Base-by-base conservation (phyloP, 768 basidiomycete genomes). In the Austroboletus festivus region DNA sequence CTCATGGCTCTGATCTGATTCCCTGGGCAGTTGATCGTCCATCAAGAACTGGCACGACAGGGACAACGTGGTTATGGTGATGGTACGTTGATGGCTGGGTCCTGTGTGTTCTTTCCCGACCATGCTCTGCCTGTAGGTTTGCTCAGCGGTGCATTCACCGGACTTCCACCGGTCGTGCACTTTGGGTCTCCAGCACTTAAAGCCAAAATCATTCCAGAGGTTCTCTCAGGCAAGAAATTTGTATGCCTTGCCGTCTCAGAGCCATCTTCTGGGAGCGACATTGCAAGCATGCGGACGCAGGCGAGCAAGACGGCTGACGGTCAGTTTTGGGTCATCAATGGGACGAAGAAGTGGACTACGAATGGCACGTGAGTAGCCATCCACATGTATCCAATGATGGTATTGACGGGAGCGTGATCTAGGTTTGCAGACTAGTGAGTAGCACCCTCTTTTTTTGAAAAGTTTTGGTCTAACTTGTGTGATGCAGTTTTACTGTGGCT, bases 331-430 rank as follows among this genome's bases (percentile, higher is more conserved):
- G 85, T 87, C 28, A 81, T 94, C 57, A 90, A 87, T 55, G 92
- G 78, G 2, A 82, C 80, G 21, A 93, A 91, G 78, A 89, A 89
- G 69, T 89, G 86, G 85, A 87, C 89, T 56, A 86, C 85, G 18
- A 89, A 88, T 58, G 83, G 82, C 67, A 79, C 76, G 72, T 79
- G 51, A 66, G 69, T 66, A 26, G 6, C 35, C 35, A 37, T 7
- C 16, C 16, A 4, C 4, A 15, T 16, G 6, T 18, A 6, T 18
- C 6, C 5, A 18, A 37, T 8, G 8, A 37, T 19, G 3, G 35
- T 33, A 11, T 37, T 37, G 35, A 37, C 18, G 16, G 19, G 35
- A 11, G n/a, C 19, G 18, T 18, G 35, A 7, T 18, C 16, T 37
- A 37, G 35, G 11, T 37, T 37, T 37, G 35, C 35, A 37, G 35